These are phyloP conservation scores for Agrostemma githago DNA, from an alignment of 148 eudicot genomes.

Conservation along the genomic window DNA sequence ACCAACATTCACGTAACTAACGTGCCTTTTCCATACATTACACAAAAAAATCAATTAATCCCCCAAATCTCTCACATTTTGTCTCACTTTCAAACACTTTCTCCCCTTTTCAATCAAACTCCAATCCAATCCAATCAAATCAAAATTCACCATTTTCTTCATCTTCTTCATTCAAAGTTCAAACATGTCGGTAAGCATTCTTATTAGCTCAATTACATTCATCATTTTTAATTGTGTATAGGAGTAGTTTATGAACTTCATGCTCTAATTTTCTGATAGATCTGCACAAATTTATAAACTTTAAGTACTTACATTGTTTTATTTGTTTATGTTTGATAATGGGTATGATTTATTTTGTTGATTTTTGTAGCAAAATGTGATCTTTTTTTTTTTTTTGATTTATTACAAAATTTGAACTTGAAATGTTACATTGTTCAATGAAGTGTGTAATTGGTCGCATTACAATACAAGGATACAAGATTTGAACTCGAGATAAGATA, in stretches of 20 bases:
- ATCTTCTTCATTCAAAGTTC: background rate
- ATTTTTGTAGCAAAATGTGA: background rate
- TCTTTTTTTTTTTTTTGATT: background rate
- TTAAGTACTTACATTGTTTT: background rate
- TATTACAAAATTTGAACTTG: no score
- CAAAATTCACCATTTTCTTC: background rate
- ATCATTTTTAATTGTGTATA: background rate
- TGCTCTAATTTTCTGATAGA: background rate
- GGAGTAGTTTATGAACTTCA: background rate
- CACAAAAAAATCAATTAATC: background rate
- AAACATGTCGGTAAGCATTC: slow-evolving; percentile 5
- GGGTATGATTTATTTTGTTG: background rate
- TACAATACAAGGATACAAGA: no score
- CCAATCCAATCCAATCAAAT: background rate
- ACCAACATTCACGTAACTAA: background rate
- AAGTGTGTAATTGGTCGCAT: no score
- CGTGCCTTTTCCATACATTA: background rate
- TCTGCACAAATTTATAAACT: background rate
- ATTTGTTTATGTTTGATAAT: background rate
- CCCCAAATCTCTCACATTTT: background rate
- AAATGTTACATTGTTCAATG: no score
- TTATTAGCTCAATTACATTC: background rate
- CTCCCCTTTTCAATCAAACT: background rate
- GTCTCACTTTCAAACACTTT: background rate
- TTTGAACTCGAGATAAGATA: no score